A percentile compares a stretch with the other conserved stretches of the same genome.
Evolutionary conservation across 371 early-diverging fungal genomes (phyloP).

Genomic region (Saksenaea oblongispora): DNA sequence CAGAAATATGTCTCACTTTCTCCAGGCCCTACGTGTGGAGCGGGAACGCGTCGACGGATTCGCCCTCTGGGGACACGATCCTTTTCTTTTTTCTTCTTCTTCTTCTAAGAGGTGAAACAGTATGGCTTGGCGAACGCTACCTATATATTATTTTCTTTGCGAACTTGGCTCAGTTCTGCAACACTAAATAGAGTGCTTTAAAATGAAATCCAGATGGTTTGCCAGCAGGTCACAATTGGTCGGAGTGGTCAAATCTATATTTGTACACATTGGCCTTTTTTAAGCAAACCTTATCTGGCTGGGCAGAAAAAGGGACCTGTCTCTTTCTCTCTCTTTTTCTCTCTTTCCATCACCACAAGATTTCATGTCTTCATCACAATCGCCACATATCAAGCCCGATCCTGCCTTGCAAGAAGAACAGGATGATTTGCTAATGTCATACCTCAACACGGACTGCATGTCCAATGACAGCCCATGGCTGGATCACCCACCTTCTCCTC

Average conservation of each 20-base stretch:
- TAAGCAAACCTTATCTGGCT: slow-evolving; percentile 3
- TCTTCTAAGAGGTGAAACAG: too few species aligned
- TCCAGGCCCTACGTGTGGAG: too few species aligned
- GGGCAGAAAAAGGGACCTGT: neutral
- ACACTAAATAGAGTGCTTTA: too few species aligned
- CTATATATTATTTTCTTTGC: too few species aligned
- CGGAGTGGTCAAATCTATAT: slow-evolving; percentile 12
- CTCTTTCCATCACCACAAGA: neutral
- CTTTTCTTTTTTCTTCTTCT: too few species aligned
- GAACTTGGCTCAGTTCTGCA: too few species aligned
- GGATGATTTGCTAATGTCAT: slow-evolving; percentile 38
- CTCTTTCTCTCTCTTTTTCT: slow-evolving; percentile 11
- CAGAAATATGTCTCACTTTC: too few species aligned
- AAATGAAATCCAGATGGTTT: too few species aligned
- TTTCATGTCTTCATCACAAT: slow-evolving; percentile 1
- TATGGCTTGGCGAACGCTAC: too few species aligned
- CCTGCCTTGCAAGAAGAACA: slow-evolving; percentile 27
- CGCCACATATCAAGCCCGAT: slow-evolving; percentile 17
- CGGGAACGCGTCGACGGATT: too few species aligned
- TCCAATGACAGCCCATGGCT: slow-evolving; percentile 6
- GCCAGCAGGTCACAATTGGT: too few species aligned
- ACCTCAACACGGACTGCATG: slow-evolving; percentile 36
- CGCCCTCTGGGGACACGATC: too few species aligned
- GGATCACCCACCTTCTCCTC: slow-evolving; percentile 7
- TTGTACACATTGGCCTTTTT: slow-evolving; percentile 25